Evolutionary conservation across 176 grass and related monocot species (phyloP), one percentile per base, ranked within the genome.

Genomic region (Elaeis guineensis): DNA sequence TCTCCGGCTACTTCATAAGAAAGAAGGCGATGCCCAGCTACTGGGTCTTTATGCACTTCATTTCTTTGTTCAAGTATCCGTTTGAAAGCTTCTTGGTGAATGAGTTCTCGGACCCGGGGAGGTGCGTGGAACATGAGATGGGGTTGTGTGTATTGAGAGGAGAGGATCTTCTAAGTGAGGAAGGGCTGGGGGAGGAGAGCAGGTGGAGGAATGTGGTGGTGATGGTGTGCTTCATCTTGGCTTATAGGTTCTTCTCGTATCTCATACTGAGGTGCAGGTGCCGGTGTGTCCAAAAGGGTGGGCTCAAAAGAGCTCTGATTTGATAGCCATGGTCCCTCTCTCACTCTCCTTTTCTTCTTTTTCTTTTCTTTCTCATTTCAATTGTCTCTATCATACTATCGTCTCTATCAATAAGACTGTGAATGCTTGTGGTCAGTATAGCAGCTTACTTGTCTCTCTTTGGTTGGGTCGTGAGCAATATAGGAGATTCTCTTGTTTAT

Each of bases 1-100:
- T 91, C 76, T 91, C 88, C 3, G 88, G 88, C 60, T 91, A 91
- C 76, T 91, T 91, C 88, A 91, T 86, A 69, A 21, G 79, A 9
- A 69, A 72, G 67, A 64, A 78, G 26, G 76, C 68, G 14, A 91
- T 91, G 88, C 88, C 88, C 21, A 55, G 69, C 16, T 83, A 64
- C 71, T 91, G 88, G 88, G 69, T 91, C 54, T 86, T 86, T 61
- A 86, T 91, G 88, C 88, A 91, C 80, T 91, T 83, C 69, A 63
- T 91, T 0, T 91, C 88, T 21, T 71, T 91, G 28, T 91, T 91
- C 65, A 91, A 91, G 72, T 91, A 85, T 52, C 88, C 88, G 6
- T 91, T 91, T 57, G 88, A 91, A 60, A 79, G 76, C 55, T 70
- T 91, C 78, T 51, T 91, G 25, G 70, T 91, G 21, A 91, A 91